Base-by-base conservation (phyloP, 1,284 basidiomycete species). In the Ganoderma sinense region DNA sequence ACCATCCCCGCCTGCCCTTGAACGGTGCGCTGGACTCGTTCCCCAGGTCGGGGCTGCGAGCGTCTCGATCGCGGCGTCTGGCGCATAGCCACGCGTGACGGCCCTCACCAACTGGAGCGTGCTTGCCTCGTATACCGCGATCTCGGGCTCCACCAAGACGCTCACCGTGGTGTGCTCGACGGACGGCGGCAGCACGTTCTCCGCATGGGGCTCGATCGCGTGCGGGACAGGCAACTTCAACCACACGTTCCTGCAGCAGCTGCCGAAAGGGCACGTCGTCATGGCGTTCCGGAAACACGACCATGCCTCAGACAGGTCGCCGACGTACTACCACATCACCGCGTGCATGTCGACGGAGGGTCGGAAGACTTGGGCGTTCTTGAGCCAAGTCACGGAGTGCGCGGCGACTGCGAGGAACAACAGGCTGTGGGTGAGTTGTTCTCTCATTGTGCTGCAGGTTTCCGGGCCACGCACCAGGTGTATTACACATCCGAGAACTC, bases 1-100 rank as follows among this genome's bases (percentile, higher is more conserved):
- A n/a, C 23, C 41, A 14, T 20, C 40, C 20, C 31, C 20, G 75
- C 88, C 66, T 71, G 91, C 91, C 51, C 87, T 82, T 75, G 88
- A 92, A 68, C 81, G 87, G 76, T 90, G 88, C 59, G 88, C 89
- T 3, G 94, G 81, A 11, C 97, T 87, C 77, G 94, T 85, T 73
- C 92, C 86, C 71, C 93, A 95, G 7, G 72, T 78, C 96, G 95
- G 98, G 0, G 0, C 43, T 26, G 40, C 41, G 10, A 36, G 56
- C 31, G 43, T 68, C 67, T 39, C 60, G 62, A 13, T 68, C 56
- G 64, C 58, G 55, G 48, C 67, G 16, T n/a, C 18, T 36, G 62
- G 62, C 33, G 67, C 53, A n/a, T 68, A 68, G 48, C 67, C 67
- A 20, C 67, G 67, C 56, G n/a, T 65, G 55, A 45, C 67, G 7